Conservation (phyloP, 2,329 filamentous ascomycete genomes). For the Cladosporium halotolerans region DNA sequence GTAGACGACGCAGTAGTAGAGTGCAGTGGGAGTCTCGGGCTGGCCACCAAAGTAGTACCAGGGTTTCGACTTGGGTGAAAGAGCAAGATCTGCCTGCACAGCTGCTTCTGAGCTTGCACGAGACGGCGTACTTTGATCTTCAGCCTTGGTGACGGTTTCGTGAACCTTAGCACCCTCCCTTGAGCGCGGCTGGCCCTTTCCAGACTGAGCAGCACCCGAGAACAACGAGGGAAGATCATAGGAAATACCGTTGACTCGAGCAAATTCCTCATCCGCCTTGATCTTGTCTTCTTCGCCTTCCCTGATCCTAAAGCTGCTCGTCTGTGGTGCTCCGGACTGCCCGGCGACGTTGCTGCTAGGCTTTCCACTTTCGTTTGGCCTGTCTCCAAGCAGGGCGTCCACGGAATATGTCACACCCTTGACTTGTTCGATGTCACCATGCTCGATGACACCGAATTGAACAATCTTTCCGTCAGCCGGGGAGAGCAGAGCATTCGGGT, state of each 20-base stretch:
- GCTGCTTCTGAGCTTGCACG: conserved; percentile 70
- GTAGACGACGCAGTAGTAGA: conserved; percentile 95
- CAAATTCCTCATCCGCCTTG: conserved; percentile 83
- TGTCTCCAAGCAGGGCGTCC: conserved; percentile 74
- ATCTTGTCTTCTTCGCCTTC: conserved; percentile 57
- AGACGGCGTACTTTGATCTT: conserved; percentile 67
- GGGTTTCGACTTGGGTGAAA: conserved; percentile 49
- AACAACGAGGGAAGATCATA: conserved; percentile 87
- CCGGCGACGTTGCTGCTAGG: conserved; percentile 29
- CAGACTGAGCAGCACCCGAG: conserved; percentile 51
- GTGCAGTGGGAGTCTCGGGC: conserved; percentile 49
- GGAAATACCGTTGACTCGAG: conserved; percentile 85
- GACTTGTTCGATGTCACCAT: conserved; percentile 94
- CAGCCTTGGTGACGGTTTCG: conserved; percentile 17
- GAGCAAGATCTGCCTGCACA: conserved; percentile 76
- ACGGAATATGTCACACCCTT: conserved; percentile 98
- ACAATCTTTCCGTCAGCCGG: conserved; percentile 87
- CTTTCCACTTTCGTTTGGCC: conserved; percentile 43
- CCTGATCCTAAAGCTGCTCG: conserved; percentile 27
- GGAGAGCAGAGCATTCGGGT: conserved; percentile 72
- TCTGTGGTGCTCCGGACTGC: conserved; percentile 33
- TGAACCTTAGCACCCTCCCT: conserved; percentile 27
- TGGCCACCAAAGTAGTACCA: conserved; percentile 41
- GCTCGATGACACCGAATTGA: conserved; percentile 85
- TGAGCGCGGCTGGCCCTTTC: conserved; percentile 20